Percentiles rank a stretch among this genome's conserved stretches.
phyloP scores from a whole-genome alignment of 2,329 filamentous ascomycete genomes.

The Akanthomyces uredinophilus region DNA sequence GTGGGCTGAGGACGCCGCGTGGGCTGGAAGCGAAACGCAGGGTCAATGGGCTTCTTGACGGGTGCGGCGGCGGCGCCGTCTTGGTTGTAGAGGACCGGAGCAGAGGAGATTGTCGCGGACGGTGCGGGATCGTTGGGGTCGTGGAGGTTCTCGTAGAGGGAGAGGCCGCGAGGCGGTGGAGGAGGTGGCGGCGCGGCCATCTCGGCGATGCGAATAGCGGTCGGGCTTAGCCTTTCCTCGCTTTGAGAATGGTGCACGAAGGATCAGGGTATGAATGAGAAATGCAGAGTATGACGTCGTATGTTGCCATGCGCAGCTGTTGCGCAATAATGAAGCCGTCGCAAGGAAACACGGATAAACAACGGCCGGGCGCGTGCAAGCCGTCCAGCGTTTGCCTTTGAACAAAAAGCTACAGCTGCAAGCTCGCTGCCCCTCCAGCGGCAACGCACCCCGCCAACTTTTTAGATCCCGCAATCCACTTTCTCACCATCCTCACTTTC shows the following conservation, averaged over 20 bases:
- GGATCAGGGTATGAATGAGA: not conserved
- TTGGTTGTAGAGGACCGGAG: constrained; percentile 60
- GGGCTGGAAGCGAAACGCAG: constrained; percentile 77
- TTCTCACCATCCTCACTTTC: not conserved
- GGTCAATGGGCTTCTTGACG: constrained; percentile 56
- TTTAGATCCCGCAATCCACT: constrained; percentile 15
- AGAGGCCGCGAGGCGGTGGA: constrained; percentile 49
- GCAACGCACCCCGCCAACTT: constrained; percentile 28
- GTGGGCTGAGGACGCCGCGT: constrained; percentile 66
- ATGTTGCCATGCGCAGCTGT: not conserved
- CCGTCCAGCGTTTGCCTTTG: not conserved
- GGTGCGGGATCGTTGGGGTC: constrained; percentile 47
- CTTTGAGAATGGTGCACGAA: too few species aligned
- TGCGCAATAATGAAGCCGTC: constrained; percentile 12
- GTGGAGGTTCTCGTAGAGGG: constrained; percentile 80
- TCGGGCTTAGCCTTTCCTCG: too few species aligned
- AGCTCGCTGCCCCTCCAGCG: constrained; percentile 28
- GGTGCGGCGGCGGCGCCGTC: constrained; percentile 34
- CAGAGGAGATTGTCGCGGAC: constrained; percentile 67
- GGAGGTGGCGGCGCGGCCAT: constrained; percentile 31
- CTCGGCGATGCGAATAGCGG: not conserved
- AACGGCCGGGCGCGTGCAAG: constrained; percentile 17
- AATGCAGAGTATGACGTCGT: not conserved
- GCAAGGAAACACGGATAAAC: constrained; percentile 23
- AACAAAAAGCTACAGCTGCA: not conserved